Conservation (phyloP, 805 yeast genomes). For the Barnettozyma salicaria region DNA sequence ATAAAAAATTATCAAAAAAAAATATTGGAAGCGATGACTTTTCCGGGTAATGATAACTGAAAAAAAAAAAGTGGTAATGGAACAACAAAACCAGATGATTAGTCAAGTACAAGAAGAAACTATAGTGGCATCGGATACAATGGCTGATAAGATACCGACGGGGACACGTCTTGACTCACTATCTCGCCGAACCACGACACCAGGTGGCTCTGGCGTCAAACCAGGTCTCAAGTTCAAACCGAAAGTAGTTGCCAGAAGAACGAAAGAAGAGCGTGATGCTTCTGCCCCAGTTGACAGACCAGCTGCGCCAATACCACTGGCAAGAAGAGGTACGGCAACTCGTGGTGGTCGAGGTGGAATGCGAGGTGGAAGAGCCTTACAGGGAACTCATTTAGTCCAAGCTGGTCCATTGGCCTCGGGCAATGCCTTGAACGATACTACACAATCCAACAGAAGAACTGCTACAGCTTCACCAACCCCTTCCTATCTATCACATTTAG, state of each 20-base stretch:
- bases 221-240: conserved; percentile 75
- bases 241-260: conserved; percentile 76
- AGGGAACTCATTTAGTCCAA: conserved; percentile 56
- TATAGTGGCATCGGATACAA: conserved; percentile 2
- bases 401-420: conserved; percentile 74
- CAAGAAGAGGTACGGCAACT: conserved; percentile 8
- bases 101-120: neutral
- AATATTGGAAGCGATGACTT: conserved; percentile 10
- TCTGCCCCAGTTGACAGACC: conserved; percentile 45
- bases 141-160: conserved; percentile 23
- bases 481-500: conserved; percentile 35
- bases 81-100: neutral
- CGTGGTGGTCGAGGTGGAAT: conserved; percentile 18
- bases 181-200: conserved; percentile 25
- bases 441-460: conserved; percentile 18
- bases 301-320: conserved; percentile 8
- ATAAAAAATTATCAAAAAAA: conserved; percentile 2
- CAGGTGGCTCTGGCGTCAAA: conserved; percentile 26
- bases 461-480: conserved; percentile 34
- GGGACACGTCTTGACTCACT: conserved; percentile 34
- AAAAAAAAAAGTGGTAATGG: neutral
- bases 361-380: conserved; percentile 25
- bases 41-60: conserved; percentile 9
- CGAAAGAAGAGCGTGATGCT: conserved; percentile 79
- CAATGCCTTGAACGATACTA: conserved; percentile 26